Evolutionary conservation across 2,329 filamentous ascomycete species (phyloP), one percentile per base, ranked within the genome.

Genomic region (Pseudogymnoascus sp.): DNA sequence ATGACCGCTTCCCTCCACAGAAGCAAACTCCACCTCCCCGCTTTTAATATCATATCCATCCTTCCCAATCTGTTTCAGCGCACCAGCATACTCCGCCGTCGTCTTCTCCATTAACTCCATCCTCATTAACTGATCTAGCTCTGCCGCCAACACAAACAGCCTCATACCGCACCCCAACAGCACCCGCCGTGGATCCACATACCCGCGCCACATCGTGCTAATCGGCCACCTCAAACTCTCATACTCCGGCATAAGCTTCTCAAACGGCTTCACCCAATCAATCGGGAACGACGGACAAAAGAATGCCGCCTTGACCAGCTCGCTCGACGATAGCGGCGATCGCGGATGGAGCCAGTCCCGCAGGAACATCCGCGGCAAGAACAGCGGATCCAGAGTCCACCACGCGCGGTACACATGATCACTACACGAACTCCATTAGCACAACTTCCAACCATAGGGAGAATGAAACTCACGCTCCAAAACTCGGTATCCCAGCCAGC

Each of bases 161-260:
- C 66, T 67, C 21, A 64, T 63, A 28, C 63, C 43, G 6, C 64
- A 63, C 6, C 68, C 71, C 19, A 65, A 63, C 1, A 77, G 60
- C 0, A 79, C 72, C 45, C 75, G 73, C 19, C 67, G 62, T 1
- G 72, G 72, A 21, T 73, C 73, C 21, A 76, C 73, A 65, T 78
- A 76, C 16, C 54, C 54, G 28, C 69, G 68, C 8, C 69, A 67
- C 43, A 79, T 73, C 63, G 75, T 74, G 14, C 75, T 73, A 34
- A 77, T 64, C 5, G 78, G 75, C 77, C 77, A 80, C 39, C 73
- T 68, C 72, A 79, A 75, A 34, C 73, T 77, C 64, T 80, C 78
- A 66, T 77, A 80, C 7, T 73, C 71, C 2, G 75, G 69, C 65
- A 79, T 76, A 1, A 73, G 67, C 6, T 66, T 62, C 67, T 76